Percentiles rank a stretch among this genome's conserved stretches.
These are phyloP conservation scores for Aquanectria penicillioides DNA, from an alignment of 2,329 filamentous ascomycete genomes.

Conservation along the genomic window DNA sequence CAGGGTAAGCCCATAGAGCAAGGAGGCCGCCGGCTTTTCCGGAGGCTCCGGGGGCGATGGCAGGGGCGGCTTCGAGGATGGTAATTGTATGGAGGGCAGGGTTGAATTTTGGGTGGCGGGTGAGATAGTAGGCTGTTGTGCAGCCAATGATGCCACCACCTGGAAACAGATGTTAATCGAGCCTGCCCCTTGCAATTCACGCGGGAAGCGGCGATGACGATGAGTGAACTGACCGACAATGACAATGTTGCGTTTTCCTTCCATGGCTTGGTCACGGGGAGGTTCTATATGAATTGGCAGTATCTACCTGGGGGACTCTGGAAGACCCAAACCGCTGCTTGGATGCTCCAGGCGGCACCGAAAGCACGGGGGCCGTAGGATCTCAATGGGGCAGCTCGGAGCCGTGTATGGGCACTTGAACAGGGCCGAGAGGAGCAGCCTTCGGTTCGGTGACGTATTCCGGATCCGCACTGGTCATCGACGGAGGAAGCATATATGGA, in stretches of 20 bases:
- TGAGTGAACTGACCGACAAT: slow-evolving; percentile 56
- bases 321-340: neutral
- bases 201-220: neutral
- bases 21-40: slow-evolving; percentile 94
- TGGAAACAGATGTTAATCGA: slow-evolving; percentile 46
- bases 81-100: slow-evolving; percentile 80
- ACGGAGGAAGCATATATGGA: neutral
- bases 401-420: slow-evolving; percentile 1
- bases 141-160: slow-evolving; percentile 94
- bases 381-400: slow-evolving; percentile 19
- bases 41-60: slow-evolving; percentile 89
- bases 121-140: slow-evolving; percentile 91
- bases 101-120: slow-evolving; percentile 84
- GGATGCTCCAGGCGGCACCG: neutral
- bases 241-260: slow-evolving; percentile 57
- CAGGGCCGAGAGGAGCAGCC: neutral
- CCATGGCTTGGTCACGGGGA: slow-evolving; percentile 43
- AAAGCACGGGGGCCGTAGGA: neutral
- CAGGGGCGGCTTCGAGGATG: slow-evolving; percentile 83
- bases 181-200: neutral
- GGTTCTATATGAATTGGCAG: neutral
- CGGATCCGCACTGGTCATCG: neutral
- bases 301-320: too few relatives aligned
- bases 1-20: slow-evolving; percentile 91
- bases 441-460: slow-evolving; percentile 19